Conservation (phyloP, 768 basidiomycete species). For the Collybia mongolica region DNA sequence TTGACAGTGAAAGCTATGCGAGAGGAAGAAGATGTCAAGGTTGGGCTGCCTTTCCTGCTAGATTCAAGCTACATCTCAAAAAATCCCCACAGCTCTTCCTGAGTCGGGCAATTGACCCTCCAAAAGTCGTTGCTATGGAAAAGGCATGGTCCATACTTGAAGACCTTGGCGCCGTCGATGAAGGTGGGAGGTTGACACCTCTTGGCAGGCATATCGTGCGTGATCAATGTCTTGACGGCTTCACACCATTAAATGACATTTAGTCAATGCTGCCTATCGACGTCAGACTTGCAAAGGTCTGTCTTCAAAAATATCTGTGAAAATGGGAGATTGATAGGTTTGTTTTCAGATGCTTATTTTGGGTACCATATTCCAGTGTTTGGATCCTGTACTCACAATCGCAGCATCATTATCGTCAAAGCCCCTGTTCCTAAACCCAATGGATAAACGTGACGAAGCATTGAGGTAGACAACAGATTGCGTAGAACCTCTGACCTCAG, state of each 20-base stretch:
- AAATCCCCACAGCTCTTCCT: slow-evolving; percentile 51
- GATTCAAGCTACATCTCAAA: not conserved
- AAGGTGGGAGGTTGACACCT: slow-evolving; percentile 66
- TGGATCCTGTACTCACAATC: slow-evolving; percentile 79
- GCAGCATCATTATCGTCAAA: slow-evolving; percentile 85
- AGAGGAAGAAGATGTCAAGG: slow-evolving; percentile 77
- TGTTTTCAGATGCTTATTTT: slow-evolving; percentile 82
- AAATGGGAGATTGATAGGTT: not conserved
- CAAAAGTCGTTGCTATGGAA: slow-evolving; percentile 71
- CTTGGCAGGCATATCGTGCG: slow-evolving; percentile 78
- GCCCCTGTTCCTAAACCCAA: slow-evolving; percentile 77
- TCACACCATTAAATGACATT: not conserved
- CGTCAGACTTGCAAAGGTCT: slow-evolving; percentile 80
- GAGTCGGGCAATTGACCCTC: slow-evolving; percentile 80
- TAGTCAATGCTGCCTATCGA: slow-evolving; percentile 88
- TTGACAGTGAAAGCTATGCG: slow-evolving; percentile 81
- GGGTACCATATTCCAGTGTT: slow-evolving; percentile 78
- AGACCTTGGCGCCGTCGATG: slow-evolving; percentile 76
- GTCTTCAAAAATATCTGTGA: not conserved
- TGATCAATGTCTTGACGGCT: not conserved
- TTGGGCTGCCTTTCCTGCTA: slow-evolving; percentile 23
- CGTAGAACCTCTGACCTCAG: not conserved
- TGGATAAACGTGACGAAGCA: slow-evolving; percentile 84
- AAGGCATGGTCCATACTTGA: slow-evolving; percentile 70
- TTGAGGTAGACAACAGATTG: slow-evolving; percentile 45